phyloP scores from a whole-genome alignment of 495 filamentous ascomycete genomes.

The Xylaria flabelliformis region DNA sequence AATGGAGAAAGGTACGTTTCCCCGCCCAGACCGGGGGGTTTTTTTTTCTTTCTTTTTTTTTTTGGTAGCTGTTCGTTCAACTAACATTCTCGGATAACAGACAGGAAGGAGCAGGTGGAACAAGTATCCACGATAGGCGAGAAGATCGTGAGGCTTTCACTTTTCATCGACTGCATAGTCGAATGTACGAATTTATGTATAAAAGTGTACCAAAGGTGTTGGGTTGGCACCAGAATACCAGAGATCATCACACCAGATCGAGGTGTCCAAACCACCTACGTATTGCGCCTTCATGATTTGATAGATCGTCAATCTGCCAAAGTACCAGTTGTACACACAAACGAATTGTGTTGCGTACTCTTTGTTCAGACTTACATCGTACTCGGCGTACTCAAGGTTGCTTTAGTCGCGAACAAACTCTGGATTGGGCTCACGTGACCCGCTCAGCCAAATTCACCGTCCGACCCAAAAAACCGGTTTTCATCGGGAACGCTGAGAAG shows the following conservation, averaged over 20 bases:
- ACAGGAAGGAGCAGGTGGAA: conserved; percentile 88
- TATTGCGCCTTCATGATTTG: background rate
- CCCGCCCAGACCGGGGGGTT: background rate
- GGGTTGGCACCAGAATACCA: conserved; percentile 8
- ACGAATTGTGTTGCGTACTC: background rate
- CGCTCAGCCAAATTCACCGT: conserved; percentile 17
- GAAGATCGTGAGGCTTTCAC: background rate
- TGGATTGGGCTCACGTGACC: conserved; percentile 25
- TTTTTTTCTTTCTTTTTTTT: background rate
- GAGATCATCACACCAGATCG: background rate
- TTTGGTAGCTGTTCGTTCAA: conserved; percentile 12
- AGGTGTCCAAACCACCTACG: background rate
- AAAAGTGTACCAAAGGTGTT: conserved; percentile 28
- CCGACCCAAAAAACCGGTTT: conserved; percentile 28
- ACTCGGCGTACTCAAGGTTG: background rate
- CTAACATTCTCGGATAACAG: conserved; percentile 50
- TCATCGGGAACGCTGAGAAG: background rate
- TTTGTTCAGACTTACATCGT: background rate
- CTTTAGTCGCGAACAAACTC: background rate
- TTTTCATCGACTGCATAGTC: conserved; percentile 30
- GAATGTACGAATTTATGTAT: conserved; percentile 41
- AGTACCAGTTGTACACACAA: background rate
- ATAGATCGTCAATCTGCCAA: background rate
- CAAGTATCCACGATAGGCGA: conserved; percentile 77
- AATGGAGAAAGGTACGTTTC: conserved; percentile 87